Base-by-base conservation (phyloP, 75 land plant genomes). In the Pinus taeda region DNA sequence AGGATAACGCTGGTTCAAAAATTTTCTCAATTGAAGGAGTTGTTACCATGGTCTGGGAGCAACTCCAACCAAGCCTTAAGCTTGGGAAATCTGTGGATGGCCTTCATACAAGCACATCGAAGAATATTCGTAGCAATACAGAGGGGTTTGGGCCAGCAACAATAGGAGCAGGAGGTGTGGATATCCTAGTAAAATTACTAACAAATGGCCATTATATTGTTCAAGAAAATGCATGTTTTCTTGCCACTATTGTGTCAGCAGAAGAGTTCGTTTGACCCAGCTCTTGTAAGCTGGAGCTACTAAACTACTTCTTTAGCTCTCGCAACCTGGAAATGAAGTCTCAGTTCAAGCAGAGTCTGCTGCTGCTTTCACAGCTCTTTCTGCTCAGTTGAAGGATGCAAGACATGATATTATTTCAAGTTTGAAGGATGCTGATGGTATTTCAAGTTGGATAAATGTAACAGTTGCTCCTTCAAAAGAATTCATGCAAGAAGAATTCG, bases 331-430 rank as follows among this genome's bases (percentile, higher is more conserved):
- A 57, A 90, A 94, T 86, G 99, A 96, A 76, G 80, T 84, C 5
- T 84, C 99, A 69, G 93, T 94, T 36, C 90, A 98, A 77, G 99
- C 99, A 75, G 99, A 96, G 83, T 95, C 99, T 82, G 99, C 99
- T 57, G 95, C 93, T 80, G 93, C 99, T 65, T 90, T 96, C 11
- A 91, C 90, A 73, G 90, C 99, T 79, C 93, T 96, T 56, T 87
- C 98, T 76, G 79, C 90, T n/a, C 90, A 92, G 75, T 81, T 87
- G 77, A 87, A 90, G 79, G 99, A 96, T n/a, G 95, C 99, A 55
- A 85, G 93, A 60, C 78, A 75, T 36, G 92, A 91, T 56, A 90
- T 96, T 59, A 89, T 90, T 26, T 26, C 26, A 26, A 26, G 26
- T 26, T 26, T 26, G 26, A 26, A 26, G 58, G 85, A 64, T 75